Evolutionary conservation across 441 rosid genomes (phyloP), one percentile per base, ranked within the genome.

Genomic region (Dalechampia spathulata): DNA sequence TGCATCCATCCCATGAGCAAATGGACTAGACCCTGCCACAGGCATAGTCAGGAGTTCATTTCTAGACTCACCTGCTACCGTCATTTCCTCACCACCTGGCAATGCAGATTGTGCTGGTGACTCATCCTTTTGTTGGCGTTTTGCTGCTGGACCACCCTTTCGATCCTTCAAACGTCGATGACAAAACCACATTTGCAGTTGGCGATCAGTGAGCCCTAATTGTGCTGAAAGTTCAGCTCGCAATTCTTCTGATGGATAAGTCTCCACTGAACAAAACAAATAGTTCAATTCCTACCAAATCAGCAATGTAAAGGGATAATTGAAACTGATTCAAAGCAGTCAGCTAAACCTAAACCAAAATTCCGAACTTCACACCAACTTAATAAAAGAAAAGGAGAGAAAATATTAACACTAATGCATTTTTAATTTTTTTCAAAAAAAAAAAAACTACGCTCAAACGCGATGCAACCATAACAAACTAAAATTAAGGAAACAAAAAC

Each of bases 141-240:
- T 82, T 1, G 61, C 45, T 6, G 67, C 16, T 6, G 57, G 60
- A 5, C 63, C 66, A 5, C 63, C 66, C 72, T 75, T 93, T 73
- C 86, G 72, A 60, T 93, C 97, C 84, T 93, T 93, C 67, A 93
- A 65, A 60, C 99, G 66, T 66, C 99, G 67, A 68, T 93, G 99
- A 55, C 99, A 93, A 68, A 93, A 93, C 99, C 99, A 93, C 99
- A 93, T 93, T 83, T 93, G 99, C 57, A 93, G 70, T 74, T 93
- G 99, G 66, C 99, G 81, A 73, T 93, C 99, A 57, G 97, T 69
- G 16, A 93, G 81, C 57, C 88, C 96, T 63, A 89, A 73, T 65
- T 87, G 83, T 68, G 69, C 87, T 17, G 99, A 93, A 17, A 93
- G 73, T 65, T 81, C 89, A 10, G 71, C 84, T 52, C 99, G 70